phyloP scores from a whole-genome alignment of 1,284 basidiomycete genomes.

The Moesziomyces globuligerus region DNA sequence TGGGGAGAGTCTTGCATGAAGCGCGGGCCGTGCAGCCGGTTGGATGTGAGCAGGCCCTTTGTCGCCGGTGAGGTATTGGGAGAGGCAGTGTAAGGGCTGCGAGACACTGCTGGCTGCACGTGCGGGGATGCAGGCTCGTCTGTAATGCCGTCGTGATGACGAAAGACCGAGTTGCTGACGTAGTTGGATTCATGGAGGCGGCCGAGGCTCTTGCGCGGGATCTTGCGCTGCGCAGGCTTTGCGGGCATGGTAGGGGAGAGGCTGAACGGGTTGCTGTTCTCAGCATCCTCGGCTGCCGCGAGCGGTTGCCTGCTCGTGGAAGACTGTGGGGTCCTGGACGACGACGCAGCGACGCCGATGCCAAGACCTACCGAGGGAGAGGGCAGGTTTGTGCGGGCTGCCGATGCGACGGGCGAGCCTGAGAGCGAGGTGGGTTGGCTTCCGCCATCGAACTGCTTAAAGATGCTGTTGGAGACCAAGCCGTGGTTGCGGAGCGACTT shows the following conservation, averaged over 20 bases:
- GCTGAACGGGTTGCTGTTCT: slow-evolving; percentile 38
- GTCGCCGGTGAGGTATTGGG: slow-evolving; percentile 16
- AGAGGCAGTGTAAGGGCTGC: not conserved
- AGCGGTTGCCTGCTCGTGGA: slow-evolving; percentile 5
- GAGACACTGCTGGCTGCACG: slow-evolving; percentile 9
- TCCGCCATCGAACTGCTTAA: slow-evolving; percentile 42
- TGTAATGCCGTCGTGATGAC: slow-evolving; percentile 68
- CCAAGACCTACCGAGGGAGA: slow-evolving; percentile 53
- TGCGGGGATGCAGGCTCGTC: slow-evolving; percentile 31
- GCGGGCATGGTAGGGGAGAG: slow-evolving; percentile 20
- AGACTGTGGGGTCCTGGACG: not conserved
- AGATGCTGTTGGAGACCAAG: slow-evolving; percentile 62
- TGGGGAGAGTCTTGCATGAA: slow-evolving; percentile 27
- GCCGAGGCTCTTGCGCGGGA: slow-evolving; percentile 53
- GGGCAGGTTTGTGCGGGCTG: slow-evolving; percentile 10
- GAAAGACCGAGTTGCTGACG: slow-evolving; percentile 73
- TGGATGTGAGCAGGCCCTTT: slow-evolving; percentile 81
- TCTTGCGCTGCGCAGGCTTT: slow-evolving; percentile 17
- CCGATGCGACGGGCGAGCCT: slow-evolving; percentile 21
- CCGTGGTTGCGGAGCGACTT: slow-evolving; percentile 53
- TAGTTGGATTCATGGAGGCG: slow-evolving; percentile 47
- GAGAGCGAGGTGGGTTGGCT: slow-evolving; percentile 16
- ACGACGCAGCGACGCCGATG: slow-evolving; percentile 41
- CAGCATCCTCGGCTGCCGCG: slow-evolving; percentile 9
- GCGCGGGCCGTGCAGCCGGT: slow-evolving; percentile 80